Evolutionary conservation across 208 protist genomes (phyloP).

Genomic region (Trypanosoma lewisi): DNA sequence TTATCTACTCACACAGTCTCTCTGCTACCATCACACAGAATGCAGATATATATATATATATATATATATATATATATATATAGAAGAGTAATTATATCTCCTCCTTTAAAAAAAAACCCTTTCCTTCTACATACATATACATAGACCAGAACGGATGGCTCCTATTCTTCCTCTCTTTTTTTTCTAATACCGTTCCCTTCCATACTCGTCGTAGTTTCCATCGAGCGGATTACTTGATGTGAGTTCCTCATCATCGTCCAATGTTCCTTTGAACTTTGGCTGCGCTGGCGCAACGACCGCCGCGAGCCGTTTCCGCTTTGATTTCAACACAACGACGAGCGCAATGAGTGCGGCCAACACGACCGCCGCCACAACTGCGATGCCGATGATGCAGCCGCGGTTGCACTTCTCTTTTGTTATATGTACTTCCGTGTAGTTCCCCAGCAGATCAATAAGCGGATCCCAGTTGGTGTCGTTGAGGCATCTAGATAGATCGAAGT

Average conservation of each 20-base stretch:
- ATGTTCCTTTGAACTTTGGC: slow-evolving; percentile 53
- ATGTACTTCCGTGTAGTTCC: slow-evolving; percentile 3
- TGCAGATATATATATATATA: not conserved
- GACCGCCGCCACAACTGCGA: slow-evolving; percentile 60
- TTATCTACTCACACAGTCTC: not conserved
- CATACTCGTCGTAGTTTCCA: not conserved
- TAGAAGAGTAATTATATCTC: too few relatives aligned
- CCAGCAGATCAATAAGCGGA: slow-evolving; percentile 23
- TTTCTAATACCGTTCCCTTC: not conserved
- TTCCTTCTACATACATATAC: too few relatives aligned
- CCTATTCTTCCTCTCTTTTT: too few relatives aligned
- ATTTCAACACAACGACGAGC: slow-evolving; percentile 57
- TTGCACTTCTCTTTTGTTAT: slow-evolving; percentile 26
- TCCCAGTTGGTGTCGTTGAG: slow-evolving; percentile 46
- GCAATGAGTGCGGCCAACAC: slow-evolving; percentile 55
- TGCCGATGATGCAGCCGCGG: slow-evolving; percentile 69
- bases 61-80: slow-evolving; percentile 1
- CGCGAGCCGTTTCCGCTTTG: slow-evolving; percentile 68
- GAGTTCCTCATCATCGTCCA: slow-evolving; percentile 30
- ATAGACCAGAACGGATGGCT: too few relatives aligned
- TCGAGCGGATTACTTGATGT: slow-evolving; percentile 12
- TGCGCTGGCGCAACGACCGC: slow-evolving; percentile 52
- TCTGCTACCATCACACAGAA: not conserved
- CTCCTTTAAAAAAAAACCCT: too few relatives aligned
- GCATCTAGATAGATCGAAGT: slow-evolving; percentile 42